Evolutionary conservation across 2,329 filamentous ascomycete genomes (phyloP).

Genomic region (Pseudogymnoascus sp.): DNA sequence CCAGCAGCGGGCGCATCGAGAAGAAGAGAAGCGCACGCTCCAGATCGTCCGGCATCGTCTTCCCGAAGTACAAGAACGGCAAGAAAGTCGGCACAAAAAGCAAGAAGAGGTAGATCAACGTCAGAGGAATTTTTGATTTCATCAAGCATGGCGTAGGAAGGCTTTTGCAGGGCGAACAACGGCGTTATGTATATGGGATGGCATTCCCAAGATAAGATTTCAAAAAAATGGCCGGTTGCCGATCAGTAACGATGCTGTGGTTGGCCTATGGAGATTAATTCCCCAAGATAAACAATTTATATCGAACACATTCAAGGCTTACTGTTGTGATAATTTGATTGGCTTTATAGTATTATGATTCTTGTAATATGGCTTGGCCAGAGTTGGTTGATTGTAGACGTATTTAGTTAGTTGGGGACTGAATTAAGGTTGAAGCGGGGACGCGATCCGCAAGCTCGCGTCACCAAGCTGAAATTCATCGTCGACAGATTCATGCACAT

Average conservation of each 20-base stretch:
- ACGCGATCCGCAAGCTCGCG: constrained; percentile 3
- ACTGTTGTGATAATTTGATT: not conserved
- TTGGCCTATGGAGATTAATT: not conserved
- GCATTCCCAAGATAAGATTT: not conserved
- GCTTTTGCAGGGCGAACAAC: constrained; percentile 5
- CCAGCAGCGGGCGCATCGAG: constrained; percentile 43
- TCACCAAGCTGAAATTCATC: not conserved
- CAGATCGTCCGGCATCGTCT: constrained; percentile 52
- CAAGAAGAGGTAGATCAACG: constrained; percentile 16
- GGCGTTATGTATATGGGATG: not conserved
- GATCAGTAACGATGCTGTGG: not conserved
- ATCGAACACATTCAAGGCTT: not conserved
- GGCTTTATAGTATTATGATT: not conserved
- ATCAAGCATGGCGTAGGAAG: constrained; percentile 6
- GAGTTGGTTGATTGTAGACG: not conserved
- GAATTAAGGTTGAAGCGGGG: constrained; percentile 5
- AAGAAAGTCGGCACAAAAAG: constrained; percentile 37
- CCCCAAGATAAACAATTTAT: not conserved
- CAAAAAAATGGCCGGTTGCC: not conserved
- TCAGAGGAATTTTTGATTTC: not conserved
- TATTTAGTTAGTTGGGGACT: constrained; percentile 2
- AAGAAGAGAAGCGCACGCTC: constrained; percentile 40
- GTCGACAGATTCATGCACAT: not conserved
- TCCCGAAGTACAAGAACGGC: constrained; percentile 48
- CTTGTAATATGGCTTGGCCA: not conserved